Evolutionary conservation across 768 basidiomycete species (phyloP).

Genomic region (Megacollybia marginata): DNA sequence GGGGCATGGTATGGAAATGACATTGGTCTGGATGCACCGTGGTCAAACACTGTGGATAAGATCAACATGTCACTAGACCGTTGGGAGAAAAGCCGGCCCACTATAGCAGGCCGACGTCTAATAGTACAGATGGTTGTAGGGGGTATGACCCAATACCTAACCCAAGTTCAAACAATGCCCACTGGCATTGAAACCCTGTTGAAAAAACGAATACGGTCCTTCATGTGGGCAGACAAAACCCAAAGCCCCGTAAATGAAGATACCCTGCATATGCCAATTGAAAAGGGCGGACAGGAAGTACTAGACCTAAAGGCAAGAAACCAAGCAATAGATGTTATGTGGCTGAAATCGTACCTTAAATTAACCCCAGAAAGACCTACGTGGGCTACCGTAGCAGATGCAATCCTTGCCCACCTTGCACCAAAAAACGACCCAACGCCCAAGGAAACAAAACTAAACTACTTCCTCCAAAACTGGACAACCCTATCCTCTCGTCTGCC

Average conservation of each 20-base stretch:
- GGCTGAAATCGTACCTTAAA: slow-evolving; percentile 15
- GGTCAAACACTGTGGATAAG: slow-evolving; percentile 4
- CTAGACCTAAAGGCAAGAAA: slow-evolving; percentile 7
- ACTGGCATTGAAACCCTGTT: too few species aligned
- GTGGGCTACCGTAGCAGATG: slow-evolving; percentile 23
- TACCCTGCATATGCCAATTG: slow-evolving; percentile 6
- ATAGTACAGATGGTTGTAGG: slow-evolving; percentile 9
- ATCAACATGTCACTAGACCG: not conserved
- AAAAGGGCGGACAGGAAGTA: not conserved
- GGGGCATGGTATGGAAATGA: slow-evolving; percentile 8
- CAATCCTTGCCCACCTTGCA: slow-evolving; percentile 1
- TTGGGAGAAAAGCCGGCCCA: slow-evolving; percentile 7
- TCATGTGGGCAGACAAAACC: slow-evolving; percentile 2
- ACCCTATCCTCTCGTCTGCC: slow-evolving; percentile 7
- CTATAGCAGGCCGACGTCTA: slow-evolving; percentile 2
- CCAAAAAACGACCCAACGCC: slow-evolving; percentile 3
- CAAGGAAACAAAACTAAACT: slow-evolving; percentile 4
- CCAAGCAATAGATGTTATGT: slow-evolving; percentile 12
- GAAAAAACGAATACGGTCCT: not conserved
- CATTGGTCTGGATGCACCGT: not conserved
- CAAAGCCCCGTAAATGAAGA: slow-evolving; percentile 15
- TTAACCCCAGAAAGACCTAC: slow-evolving; percentile 9
- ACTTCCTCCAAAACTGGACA: slow-evolving; percentile 21
- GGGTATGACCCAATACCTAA: slow-evolving; percentile 13
- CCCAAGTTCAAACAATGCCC: slow-evolving; percentile 16